Evolutionary conservation across 83 land plant genomes (phyloP).

Genomic region (Isoetes engelmannii): DNA sequence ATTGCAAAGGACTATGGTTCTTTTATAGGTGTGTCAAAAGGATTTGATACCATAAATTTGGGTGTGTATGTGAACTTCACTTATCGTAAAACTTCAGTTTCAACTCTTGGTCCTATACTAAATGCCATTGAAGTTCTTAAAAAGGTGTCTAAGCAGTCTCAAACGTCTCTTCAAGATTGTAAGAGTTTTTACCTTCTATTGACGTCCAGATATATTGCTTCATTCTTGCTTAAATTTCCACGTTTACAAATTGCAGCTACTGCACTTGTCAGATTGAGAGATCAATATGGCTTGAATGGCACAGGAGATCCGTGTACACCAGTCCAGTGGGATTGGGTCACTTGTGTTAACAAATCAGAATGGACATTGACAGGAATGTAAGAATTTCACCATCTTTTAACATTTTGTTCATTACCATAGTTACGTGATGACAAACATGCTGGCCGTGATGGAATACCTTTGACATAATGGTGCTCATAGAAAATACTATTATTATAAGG

Average conservation of each 20-base stretch:
- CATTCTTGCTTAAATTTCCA: too few relatives aligned
- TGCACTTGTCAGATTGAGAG: too few relatives aligned
- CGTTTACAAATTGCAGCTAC: too few relatives aligned
- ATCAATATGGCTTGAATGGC: too few relatives aligned
- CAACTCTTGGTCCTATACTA: constrained; percentile 57
- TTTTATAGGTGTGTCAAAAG: neutral
- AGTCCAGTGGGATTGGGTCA: constrained; percentile 66
- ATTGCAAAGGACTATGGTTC: constrained; percentile 59
- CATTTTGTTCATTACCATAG: too few relatives aligned
- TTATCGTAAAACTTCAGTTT: constrained; percentile 43
- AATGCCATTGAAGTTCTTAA: constrained; percentile 73
- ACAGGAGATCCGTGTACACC: constrained; percentile 77
- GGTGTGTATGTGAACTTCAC: constrained; percentile 29
- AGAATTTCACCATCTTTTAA: neutral
- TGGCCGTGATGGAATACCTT: too few relatives aligned
- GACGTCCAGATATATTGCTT: too few relatives aligned
- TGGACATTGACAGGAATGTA: constrained; percentile 56
- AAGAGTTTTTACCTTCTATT: neutral
- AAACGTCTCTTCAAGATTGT: constrained; percentile 51
- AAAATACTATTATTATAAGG: too few relatives aligned
- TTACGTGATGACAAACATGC: too few relatives aligned
- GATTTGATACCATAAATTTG: too few relatives aligned
- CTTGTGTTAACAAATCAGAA: constrained; percentile 50
- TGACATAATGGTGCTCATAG: too few relatives aligned
- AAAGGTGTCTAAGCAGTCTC: constrained; percentile 38